phyloP scores from a whole-genome alignment of 2,329 filamentous ascomycete species.

The Colletotrichum abscissum region DNA sequence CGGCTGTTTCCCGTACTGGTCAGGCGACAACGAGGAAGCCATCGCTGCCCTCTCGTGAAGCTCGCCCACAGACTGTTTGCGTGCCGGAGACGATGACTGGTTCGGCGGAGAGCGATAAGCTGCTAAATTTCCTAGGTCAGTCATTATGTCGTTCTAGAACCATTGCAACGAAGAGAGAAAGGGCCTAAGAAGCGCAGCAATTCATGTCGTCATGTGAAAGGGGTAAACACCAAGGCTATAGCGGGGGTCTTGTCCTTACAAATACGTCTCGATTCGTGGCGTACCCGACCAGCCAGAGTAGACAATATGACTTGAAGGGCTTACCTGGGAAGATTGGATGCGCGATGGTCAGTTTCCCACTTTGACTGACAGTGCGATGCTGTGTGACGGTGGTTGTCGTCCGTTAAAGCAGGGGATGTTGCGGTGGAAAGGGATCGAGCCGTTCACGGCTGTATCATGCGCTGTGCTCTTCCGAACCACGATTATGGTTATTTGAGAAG shows the following conservation, averaged over 20 bases:
- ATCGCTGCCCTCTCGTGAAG: constrained; percentile 51
- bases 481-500: constrained; percentile 32
- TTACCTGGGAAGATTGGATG: constrained; percentile 28
- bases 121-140: constrained; percentile 49
- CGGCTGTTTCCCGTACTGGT: constrained; percentile 43
- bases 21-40: constrained; percentile 60
- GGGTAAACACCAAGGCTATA: neutral
- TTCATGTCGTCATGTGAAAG: constrained; percentile 14
- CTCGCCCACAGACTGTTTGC: constrained; percentile 45
- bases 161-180: neutral
- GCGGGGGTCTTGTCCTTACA: constrained; percentile 11
- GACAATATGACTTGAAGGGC: constrained; percentile 2
- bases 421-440: constrained; percentile 24
- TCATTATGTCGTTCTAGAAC: constrained; percentile 37
- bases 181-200: constrained; percentile 1
- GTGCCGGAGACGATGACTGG: constrained; percentile 45
- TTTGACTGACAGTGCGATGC: constrained; percentile 29
- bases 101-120: constrained; percentile 50
- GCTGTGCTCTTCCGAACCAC: constrained; percentile 1
- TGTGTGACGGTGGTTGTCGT: constrained; percentile 12
- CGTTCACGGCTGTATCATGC: constrained; percentile 23
- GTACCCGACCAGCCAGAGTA: constrained; percentile 1
- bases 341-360: constrained; percentile 19
- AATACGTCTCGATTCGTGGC: constrained; percentile 13
- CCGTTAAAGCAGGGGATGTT: constrained; percentile 24